phyloP scores from a whole-genome alignment of 148 eudicot species.

The Simmondsia chinensis region DNA sequence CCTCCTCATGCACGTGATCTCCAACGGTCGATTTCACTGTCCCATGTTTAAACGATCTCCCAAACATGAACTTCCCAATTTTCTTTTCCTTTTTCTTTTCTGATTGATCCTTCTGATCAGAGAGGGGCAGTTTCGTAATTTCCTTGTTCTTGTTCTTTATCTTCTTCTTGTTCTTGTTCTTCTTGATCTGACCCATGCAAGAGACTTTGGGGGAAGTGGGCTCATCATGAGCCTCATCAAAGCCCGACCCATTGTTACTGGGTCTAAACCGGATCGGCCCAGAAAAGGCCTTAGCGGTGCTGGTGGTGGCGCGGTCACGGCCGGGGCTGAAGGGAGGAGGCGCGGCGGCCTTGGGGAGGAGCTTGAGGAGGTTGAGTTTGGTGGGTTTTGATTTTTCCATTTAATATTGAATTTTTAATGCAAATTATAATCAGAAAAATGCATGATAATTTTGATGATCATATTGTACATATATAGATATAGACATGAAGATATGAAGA shows the following conservation, averaged over 20 bases:
- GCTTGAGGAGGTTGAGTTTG: constrained; percentile 44
- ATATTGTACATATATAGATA: no score
- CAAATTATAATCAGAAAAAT: no score
- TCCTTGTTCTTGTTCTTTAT: constrained; percentile 8
- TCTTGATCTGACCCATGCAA: constrained; percentile 88
- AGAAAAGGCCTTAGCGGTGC: constrained; percentile 36
- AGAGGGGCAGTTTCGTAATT: no score
- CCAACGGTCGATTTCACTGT: constrained; percentile 3
- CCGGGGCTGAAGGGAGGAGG: constrained; percentile 56
- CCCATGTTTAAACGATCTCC: background rate
- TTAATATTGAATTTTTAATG: no score
- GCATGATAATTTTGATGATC: no score
- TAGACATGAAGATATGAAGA: no score
- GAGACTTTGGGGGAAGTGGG: constrained; percentile 87
- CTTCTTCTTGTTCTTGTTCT: constrained; percentile 30
- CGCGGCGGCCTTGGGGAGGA: constrained; percentile 51
- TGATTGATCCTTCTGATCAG: background rate
- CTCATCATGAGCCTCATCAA: constrained; percentile 25
- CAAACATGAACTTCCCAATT: constrained; percentile 4
- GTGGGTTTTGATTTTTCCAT: constrained; percentile 22
- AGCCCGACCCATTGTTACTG: constrained; percentile 3
- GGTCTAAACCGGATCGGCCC: constrained; percentile 44
- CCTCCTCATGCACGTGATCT: background rate
- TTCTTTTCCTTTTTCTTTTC: constrained; percentile 2
- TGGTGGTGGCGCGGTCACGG: constrained; percentile 16